phyloP scores from a whole-genome alignment of 306 rosid species.

The Albizia julibrissin region DNA sequence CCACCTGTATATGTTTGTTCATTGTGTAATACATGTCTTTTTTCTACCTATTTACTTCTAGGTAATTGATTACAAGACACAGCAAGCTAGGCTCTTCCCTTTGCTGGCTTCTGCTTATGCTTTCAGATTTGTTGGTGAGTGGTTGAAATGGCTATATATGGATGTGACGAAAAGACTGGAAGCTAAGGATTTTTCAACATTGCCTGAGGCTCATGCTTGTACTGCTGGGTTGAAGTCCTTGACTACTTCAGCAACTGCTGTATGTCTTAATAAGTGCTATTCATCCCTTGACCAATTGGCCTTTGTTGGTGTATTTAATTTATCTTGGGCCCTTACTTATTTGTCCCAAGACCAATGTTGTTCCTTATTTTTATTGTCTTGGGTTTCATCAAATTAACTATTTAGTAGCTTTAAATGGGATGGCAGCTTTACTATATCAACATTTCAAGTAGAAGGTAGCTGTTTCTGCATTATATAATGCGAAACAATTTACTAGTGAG shows the following conservation, averaged over 20 bases:
- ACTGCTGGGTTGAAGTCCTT: slow-evolving; percentile 97
- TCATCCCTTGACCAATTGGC: slow-evolving; percentile 21
- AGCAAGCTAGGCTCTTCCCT: slow-evolving; percentile 94
- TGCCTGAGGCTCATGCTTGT: slow-evolving; percentile 99
- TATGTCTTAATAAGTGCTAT: slow-evolving; percentile 45
- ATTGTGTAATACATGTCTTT: slow-evolving; percentile 6
- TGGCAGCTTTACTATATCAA: slow-evolving; percentile 4
- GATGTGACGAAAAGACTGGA: slow-evolving; percentile 88
- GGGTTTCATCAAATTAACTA: slow-evolving; percentile 1
- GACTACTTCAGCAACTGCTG: slow-evolving; percentile 95
- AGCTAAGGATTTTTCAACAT: slow-evolving; percentile 79
- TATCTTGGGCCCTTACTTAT: background rate
- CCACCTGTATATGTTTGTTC: slow-evolving; percentile 15
- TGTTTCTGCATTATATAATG: slow-evolving; percentile 21
- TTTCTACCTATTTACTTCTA: slow-evolving; percentile 41
- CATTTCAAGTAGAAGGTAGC: background rate
- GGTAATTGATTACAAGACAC: slow-evolving; percentile 98
- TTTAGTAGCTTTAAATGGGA: slow-evolving; percentile 21
- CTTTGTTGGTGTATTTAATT: slow-evolving; percentile 4
- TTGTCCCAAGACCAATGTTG: background rate
- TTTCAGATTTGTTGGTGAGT: slow-evolving; percentile 96
- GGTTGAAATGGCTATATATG: slow-evolving; percentile 94
- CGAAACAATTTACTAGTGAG: background rate
- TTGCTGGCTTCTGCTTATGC: slow-evolving; percentile 98
- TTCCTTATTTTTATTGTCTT: background rate